Percentiles rank a stretch among this genome's conserved stretches.
Evolutionary conservation across 305 asterid species (phyloP).

Genomic region (Plantago coronopus): DNA sequence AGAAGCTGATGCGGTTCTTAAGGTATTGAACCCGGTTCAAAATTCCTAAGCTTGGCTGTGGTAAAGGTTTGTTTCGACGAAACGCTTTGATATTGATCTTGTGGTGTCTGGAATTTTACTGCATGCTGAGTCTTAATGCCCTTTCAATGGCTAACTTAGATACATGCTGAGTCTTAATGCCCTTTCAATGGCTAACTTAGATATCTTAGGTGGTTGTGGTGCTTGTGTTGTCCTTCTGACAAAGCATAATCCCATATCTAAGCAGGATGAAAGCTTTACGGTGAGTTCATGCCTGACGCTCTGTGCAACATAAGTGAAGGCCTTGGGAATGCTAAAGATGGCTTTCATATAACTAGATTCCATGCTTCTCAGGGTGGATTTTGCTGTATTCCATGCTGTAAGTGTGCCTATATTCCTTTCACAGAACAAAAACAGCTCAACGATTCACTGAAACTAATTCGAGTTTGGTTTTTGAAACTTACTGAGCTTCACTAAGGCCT

Average conservation of each 20-base stretch:
- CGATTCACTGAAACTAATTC: slow-evolving; percentile 23
- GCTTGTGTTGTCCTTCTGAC: slow-evolving; percentile 79
- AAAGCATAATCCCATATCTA: slow-evolving; percentile 40
- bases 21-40: slow-evolving; percentile 51
- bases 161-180: neutral
- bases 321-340: slow-evolving; percentile 63
- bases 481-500: slow-evolving; percentile 85
- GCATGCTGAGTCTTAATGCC: neutral
- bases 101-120: too few species aligned
- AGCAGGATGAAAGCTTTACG: slow-evolving; percentile 44
- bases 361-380: slow-evolving; percentile 83
- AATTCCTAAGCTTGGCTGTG: slow-evolving; percentile 72
- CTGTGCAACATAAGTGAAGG: slow-evolving; percentile 75
- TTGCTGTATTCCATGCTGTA: slow-evolving; percentile 54
- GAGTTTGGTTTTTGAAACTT: slow-evolving; percentile 57
- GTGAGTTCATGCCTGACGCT: slow-evolving; percentile 77
- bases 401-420: slow-evolving; percentile 45
- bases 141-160: neutral
- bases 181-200: neutral
- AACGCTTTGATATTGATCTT: neutral
- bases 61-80: slow-evolving; percentile 46
- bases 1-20: slow-evolving; percentile 48
- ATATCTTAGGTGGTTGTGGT: slow-evolving; percentile 73
- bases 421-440: slow-evolving; percentile 24
- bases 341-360: slow-evolving; percentile 79